Base-by-base conservation (phyloP, 148 eudicot species). In the Chenopodium berlandieri region DNA sequence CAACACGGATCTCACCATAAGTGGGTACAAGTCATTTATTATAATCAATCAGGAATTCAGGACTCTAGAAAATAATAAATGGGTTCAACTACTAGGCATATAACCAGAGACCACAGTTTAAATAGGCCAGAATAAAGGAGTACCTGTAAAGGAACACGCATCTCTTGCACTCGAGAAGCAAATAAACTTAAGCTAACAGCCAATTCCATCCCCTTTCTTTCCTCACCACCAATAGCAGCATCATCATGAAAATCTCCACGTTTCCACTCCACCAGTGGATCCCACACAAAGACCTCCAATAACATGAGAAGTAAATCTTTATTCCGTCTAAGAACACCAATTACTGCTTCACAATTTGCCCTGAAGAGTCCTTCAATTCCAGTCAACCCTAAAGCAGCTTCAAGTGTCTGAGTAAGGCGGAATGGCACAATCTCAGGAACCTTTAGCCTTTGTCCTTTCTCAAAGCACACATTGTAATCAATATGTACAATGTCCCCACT, bases 161-260 rank as follows among this genome's bases (percentile, higher is more conserved):
- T 94, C 90, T 96, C 99, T 90, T 94, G 99, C 82, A 96, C 97
- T 73, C 98, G 98, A 78, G 99, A 96, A 81, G 98, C 99, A 90
- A 96, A 96, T 75, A 96, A 89, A 85, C 99, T 96, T 82, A 96
- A 92, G 88, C 99, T 94, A 80, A 96, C 99, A 77, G 99, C 99
- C 79, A 94, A 85, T 86, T 96, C 99, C 99, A 96, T 96, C 86
- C 99, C 99, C 84, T 91, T 96, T 56, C 99, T 91, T 83, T 96
- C 99, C 87, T 96, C 99, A 78, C 99, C 99, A 82, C 94, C 94
- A 80, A 96, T 90, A 74, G 98, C 97, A 72, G 95, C 98, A 87
- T 94, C 99, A 76, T 96, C 99, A 90, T 90, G 94, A 86, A 91
- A 92, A 84, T 96, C 97, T 78, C 97, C 99, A 84, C 97, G 98